Conservation (phyloP, 2,329 filamentous ascomycete species). For the Amauroascus verrucosus region DNA sequence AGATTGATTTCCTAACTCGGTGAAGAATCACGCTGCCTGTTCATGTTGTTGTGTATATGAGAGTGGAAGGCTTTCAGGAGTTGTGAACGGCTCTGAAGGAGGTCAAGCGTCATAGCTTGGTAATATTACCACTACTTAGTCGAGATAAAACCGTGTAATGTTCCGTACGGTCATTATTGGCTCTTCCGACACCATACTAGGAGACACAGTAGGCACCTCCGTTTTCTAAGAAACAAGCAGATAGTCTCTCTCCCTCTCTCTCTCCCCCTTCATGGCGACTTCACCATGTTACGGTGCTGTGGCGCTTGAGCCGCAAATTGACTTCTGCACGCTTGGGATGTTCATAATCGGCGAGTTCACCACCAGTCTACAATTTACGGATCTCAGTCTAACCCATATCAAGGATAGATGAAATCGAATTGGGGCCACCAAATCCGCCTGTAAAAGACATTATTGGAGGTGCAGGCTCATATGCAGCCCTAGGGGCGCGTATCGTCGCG, state of each 20-base stretch:
- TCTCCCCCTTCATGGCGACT: not conserved
- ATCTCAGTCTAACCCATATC: not conserved
- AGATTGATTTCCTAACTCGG: not conserved
- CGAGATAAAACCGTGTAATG: not conserved
- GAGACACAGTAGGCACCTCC: not conserved
- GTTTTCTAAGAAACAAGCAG: not conserved
- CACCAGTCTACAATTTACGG: not conserved
- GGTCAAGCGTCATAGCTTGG: not conserved
- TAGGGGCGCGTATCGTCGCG: conserved; percentile 82
- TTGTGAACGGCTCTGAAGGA: not conserved
- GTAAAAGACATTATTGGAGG: conserved; percentile 75
- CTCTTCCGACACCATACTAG: not conserved
- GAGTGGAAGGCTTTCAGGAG: not conserved
- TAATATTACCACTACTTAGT: not conserved
- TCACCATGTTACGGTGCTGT: not conserved
- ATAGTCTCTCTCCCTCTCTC: too few relatives aligned
- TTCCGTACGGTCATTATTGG: not conserved
- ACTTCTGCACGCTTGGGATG: conserved; percentile 54
- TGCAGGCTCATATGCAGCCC: conserved; percentile 72
- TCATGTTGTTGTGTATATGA: not conserved
- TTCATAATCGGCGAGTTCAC: conserved; percentile 48
- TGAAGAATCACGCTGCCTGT: not conserved
- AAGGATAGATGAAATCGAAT: conserved; percentile 76
- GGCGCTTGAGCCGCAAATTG: conserved; percentile 24
- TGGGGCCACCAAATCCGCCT: conserved; percentile 56